Evolutionary conservation across 2,329 filamentous ascomycete species (phyloP), one percentile per base, ranked within the genome.

Genomic region (Leptographium procerum): DNA sequence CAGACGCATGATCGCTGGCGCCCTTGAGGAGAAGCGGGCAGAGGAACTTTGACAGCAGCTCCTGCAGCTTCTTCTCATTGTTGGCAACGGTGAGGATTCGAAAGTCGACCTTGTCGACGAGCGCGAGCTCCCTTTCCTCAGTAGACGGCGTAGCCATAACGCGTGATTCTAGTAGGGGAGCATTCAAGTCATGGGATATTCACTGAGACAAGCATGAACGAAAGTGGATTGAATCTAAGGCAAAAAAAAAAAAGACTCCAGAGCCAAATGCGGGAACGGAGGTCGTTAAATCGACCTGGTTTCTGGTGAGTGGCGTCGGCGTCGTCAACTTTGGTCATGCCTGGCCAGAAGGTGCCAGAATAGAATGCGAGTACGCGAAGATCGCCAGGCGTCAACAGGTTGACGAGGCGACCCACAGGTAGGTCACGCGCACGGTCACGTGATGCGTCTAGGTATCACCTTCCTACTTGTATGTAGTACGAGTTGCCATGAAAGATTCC

Each of bases 31-130:
- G 80, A 13, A 97, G 74, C 0, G 92, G 87, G 4, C 88, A 76
- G 29, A 99, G 77, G 68, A 92, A 96, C 48, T 82, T 85, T 66
- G 87, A 84, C 22, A 99, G 78, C 19, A 94, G 77, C 28, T 84
- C 75, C 69, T 92, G 84, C 1, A 99, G 81, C 73, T 92, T 95
- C 62, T 83, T 78, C 69, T 96, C 92, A 56, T 90, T 86, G 65
- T 90, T 88, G 31, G 91, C 87, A 56, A 92, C 82, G 31, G 83
- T 87, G 19, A 84, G 69, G 66, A 96, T 94, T 63, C 86, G 83
- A 68, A 94, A 83, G 70, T 95, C 91, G 52, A 95, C 87, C 68
- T 89, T 92, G 66, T 88, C 88, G 56, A 96, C 82, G 61, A 96
- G 82, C 64, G 84, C 82, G 64, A 95, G 78, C 79, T 96, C 91